Evolutionary conservation across 1,139 yeast genomes (phyloP), one percentile per base, ranked within the genome.

Genomic region (Saccharomyces hybrid): DNA sequence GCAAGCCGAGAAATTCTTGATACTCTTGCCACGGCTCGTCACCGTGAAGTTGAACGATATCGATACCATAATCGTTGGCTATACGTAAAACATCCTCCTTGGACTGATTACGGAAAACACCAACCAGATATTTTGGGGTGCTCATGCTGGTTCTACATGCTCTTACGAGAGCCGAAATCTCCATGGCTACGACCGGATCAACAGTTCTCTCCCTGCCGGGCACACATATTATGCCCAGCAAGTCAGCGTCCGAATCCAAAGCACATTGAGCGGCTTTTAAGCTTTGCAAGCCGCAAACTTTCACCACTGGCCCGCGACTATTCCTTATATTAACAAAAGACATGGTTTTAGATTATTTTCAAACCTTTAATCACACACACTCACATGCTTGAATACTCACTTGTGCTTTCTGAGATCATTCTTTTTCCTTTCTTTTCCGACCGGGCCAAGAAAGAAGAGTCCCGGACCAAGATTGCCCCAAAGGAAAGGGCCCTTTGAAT

Each of bases 31-130:
- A 74, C 47, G 86, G 79, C 69, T 93, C 98, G 48, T 81, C 78
- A 1, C 99, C 99, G 70, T 93, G 99, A 8, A 93, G 72, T 68
- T 93, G 99, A 0, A 93, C 86, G 38, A 89, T 75, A 70, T 91
- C 98, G 13, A 90, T 68, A 0, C 75, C 73, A 26, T 84, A 70
- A 8, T 76, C 77, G 0, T 72, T 65, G 5, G 82, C 82, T 0
- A 78, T 65, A 8, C 63, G 57, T 38, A 77, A 69, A 0, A 91
- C 86, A 20, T 85, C 86, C 2, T 80, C 83, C 1, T 85, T 64
- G 0, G 84, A 66, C 69, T 91, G 98, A 69, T 93, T 89, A 57
- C 93, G 77, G 71, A 93, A 90, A 2, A 93, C 99, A 0, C 98
- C 99, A 2, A 90, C 97, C 2, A 87, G 69, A 44, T 58, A 57